A percentile compares a stretch with the other conserved stretches of the same genome.
These are phyloP conservation scores for Simplicillium sp. DNA, from an alignment of 2,329 filamentous ascomycete species.

Conservation along the genomic window DNA sequence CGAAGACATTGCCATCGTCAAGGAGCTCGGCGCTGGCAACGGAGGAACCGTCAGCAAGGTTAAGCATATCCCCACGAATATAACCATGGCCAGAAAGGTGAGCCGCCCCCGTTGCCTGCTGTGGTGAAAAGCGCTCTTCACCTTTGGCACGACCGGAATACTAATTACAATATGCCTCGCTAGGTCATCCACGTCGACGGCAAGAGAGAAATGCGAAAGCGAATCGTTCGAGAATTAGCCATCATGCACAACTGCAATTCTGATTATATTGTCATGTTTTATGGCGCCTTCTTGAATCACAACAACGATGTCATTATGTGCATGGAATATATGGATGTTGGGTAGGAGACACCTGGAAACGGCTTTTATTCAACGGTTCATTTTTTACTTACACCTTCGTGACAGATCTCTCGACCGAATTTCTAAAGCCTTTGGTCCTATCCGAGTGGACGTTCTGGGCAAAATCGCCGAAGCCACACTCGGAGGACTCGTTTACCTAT, in stretches of 20 bases:
- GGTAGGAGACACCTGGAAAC: conserved; percentile 48
- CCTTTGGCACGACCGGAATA: conserved; percentile 8
- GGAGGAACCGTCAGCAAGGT: conserved; percentile 98
- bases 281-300: conserved; percentile 93
- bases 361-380: background rate
- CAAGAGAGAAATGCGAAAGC: conserved; percentile 92
- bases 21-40: conserved; percentile 92
- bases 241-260: conserved; percentile 98
- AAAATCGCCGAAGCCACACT: conserved; percentile 97
- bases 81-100: conserved; percentile 97
- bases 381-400: conserved; percentile 9
- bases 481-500: conserved; percentile 88
- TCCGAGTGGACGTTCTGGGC: conserved; percentile 90
- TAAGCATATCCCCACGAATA: conserved; percentile 86
- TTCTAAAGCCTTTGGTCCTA: conserved; percentile 87
- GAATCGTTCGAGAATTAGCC: conserved; percentile 92
- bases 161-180: background rate
- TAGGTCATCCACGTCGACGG: conserved; percentile 97
- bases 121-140: background rate
- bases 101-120: conserved; percentile 2
- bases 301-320: conserved; percentile 98
- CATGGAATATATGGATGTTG: conserved; percentile 99
- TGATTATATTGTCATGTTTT: conserved; percentile 94
- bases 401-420: conserved; percentile 81
- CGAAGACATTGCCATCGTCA: conserved; percentile 85